A percentile compares a stretch with the other conserved stretches of the same genome.
Conservation (phyloP, 495 filamentous ascomycete genomes). For the Platismatia glauca region DNA sequence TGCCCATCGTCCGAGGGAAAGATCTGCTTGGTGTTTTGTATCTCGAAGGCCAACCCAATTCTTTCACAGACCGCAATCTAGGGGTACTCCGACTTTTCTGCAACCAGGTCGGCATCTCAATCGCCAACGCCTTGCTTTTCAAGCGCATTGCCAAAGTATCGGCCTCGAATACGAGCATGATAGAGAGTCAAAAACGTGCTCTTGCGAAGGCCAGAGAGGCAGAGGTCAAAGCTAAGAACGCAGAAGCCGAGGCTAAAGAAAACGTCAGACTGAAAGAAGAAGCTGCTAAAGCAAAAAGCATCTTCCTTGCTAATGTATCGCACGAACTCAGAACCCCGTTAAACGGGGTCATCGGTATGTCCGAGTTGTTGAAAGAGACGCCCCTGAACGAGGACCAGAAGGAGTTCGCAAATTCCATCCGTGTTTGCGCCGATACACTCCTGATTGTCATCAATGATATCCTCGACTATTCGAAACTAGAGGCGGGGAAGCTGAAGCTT, state of each 20-base stretch:
- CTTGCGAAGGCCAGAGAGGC: slow-evolving; percentile 70
- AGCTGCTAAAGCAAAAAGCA: slow-evolving; percentile 80
- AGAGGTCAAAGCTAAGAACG: slow-evolving; percentile 72
- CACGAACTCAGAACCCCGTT: slow-evolving; percentile 81
- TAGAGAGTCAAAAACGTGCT: slow-evolving; percentile 74
- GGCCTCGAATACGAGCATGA: slow-evolving; percentile 76
- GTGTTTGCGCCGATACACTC: slow-evolving; percentile 76
- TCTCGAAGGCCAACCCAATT: slow-evolving; percentile 73
- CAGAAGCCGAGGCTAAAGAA: slow-evolving; percentile 73
- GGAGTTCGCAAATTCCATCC: slow-evolving; percentile 85
- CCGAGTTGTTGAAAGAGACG: slow-evolving; percentile 74
- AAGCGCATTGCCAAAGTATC: slow-evolving; percentile 72
- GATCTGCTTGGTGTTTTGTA: slow-evolving; percentile 78
- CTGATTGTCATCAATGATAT: slow-evolving; percentile 95
- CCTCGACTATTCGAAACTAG: slow-evolving; percentile 85
- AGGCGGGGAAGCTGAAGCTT: slow-evolving; percentile 92
- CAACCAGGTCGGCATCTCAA: slow-evolving; percentile 82
- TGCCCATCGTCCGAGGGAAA: slow-evolving; percentile 73
- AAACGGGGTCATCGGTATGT: slow-evolving; percentile 85
- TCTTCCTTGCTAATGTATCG: slow-evolving; percentile 88
- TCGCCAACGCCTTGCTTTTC: slow-evolving; percentile 79
- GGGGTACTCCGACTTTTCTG: slow-evolving; percentile 78
- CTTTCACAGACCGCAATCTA: slow-evolving; percentile 80
- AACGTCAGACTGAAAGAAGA: slow-evolving; percentile 87
- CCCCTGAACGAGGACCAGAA: slow-evolving; percentile 70